These are phyloP conservation scores for Golubevia pallescens DNA, from an alignment of 1,284 basidiomycete genomes.

Conservation along the genomic window DNA sequence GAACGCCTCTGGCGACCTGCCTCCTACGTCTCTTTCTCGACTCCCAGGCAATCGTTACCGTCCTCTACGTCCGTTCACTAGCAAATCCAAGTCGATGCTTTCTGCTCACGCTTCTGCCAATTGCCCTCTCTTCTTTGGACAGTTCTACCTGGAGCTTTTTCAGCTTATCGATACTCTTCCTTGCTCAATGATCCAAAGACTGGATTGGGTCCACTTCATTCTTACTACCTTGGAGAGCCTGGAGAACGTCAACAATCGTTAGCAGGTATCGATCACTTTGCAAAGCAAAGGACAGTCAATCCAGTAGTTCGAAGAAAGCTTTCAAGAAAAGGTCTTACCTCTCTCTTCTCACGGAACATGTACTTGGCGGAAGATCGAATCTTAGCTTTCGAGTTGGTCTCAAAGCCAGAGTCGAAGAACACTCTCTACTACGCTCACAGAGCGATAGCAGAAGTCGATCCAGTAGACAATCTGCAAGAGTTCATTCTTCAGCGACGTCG, in stretches of 20 bases:
- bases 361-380: constrained; percentile 26
- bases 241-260: constrained; percentile 9
- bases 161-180: constrained; percentile 8
- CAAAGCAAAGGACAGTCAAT: not conserved
- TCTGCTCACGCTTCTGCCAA: too few relatives aligned
- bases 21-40: not conserved
- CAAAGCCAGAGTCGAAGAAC: constrained; percentile 15
- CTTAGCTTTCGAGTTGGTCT: constrained; percentile 19
- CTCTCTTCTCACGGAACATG: constrained; percentile 12
- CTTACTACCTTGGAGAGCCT: constrained; percentile 9
- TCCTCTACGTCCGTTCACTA: too few relatives aligned
- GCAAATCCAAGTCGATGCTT: too few relatives aligned
- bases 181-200: constrained; percentile 9
- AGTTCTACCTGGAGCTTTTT: constrained; percentile 14
- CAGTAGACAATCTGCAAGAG: constrained; percentile 16
- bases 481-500: constrained; percentile 17
- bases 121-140: not conserved
- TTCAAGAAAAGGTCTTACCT: not conserved
- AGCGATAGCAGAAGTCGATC: constrained; percentile 20
- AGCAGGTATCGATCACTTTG: not conserved
- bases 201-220: constrained; percentile 7
- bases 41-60: not conserved
- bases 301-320: not conserved
- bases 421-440: constrained; percentile 20
- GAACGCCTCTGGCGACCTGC: not conserved